phyloP scores from a whole-genome alignment of 345 rosid genomes.

The Eucalyptus sideroxylon region DNA sequence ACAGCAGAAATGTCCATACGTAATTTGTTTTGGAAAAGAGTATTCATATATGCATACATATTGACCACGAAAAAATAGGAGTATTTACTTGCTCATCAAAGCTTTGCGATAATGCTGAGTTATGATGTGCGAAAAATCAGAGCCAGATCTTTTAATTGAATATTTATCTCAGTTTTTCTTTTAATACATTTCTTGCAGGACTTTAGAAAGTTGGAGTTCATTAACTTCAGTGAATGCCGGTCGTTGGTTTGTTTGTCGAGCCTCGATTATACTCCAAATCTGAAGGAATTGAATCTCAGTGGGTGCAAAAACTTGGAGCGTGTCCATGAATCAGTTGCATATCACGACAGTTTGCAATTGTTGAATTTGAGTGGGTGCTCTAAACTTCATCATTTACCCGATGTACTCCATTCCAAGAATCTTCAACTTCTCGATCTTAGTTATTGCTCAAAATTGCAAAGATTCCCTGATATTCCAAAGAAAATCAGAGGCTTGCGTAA shows the following conservation, averaged over 20 bases:
- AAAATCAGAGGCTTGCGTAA: rapidly evolving
- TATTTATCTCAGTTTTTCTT: not conserved
- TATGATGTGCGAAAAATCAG: no score
- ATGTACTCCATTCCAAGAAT: no score
- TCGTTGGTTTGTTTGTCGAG: rapidly evolving
- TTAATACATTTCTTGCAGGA: not conserved
- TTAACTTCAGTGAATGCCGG: rapidly evolving
- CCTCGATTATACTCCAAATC: not conserved
- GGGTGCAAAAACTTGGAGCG: not conserved
- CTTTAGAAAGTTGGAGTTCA: not conserved
- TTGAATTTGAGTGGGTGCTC: no score
- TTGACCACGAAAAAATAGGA: no score
- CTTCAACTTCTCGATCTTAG: not conserved
- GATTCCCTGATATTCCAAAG: rapidly evolving
- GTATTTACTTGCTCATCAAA: no score
- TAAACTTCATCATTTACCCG: no score
- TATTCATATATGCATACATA: no score
- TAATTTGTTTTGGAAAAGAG: no score
- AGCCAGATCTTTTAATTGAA: no score
- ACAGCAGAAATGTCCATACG: no score
- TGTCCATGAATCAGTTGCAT: not conserved
- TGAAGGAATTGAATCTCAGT: rapidly evolving
- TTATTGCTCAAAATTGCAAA: not conserved
- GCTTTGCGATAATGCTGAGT: no score
- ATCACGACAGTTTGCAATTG: no score